Evolutionary conservation across 352 stramenopile species (phyloP).

Genomic region (Pythium brachiatum): DNA sequence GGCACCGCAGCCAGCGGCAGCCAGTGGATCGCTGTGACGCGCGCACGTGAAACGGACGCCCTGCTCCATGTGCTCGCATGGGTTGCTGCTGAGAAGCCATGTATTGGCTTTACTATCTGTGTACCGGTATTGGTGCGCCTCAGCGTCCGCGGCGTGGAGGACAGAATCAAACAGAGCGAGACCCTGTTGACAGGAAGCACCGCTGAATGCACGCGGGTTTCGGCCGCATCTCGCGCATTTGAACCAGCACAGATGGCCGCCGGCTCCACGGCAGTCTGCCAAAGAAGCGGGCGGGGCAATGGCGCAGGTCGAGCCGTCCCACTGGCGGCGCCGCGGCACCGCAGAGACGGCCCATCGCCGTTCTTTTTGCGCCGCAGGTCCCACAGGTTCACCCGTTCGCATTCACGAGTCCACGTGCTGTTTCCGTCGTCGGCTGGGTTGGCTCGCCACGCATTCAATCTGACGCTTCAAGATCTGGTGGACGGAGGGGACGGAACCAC

Average conservation of each 20-base stretch:
- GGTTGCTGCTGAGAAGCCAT: too few species aligned
- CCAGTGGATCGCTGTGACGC: slow-evolving; percentile 18
- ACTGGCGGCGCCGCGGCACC: neutral
- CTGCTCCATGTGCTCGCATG: too few species aligned
- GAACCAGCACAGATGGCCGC: neutral
- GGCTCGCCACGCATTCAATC: neutral
- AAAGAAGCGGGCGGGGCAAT: neutral
- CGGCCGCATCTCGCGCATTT: too few species aligned
- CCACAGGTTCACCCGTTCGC: neutral
- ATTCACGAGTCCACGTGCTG: too few species aligned
- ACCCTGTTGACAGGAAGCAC: too few species aligned
- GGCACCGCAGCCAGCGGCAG: neutral
- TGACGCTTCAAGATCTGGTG: neutral
- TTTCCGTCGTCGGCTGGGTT: too few species aligned
- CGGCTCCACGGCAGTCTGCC: neutral
- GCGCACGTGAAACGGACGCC: too few species aligned
- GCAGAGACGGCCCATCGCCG: neutral
- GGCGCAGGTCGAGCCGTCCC: neutral
- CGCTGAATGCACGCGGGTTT: neutral
- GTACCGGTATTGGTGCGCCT: too few species aligned
- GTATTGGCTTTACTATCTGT: too few species aligned
- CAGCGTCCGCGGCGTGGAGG: neutral
- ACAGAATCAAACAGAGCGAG: neutral
- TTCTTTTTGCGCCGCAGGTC: neutral
- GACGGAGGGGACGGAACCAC: neutral